Evolutionary conservation across 1,284 basidiomycete genomes (phyloP).

Genomic region (Farysia itapuensis): DNA sequence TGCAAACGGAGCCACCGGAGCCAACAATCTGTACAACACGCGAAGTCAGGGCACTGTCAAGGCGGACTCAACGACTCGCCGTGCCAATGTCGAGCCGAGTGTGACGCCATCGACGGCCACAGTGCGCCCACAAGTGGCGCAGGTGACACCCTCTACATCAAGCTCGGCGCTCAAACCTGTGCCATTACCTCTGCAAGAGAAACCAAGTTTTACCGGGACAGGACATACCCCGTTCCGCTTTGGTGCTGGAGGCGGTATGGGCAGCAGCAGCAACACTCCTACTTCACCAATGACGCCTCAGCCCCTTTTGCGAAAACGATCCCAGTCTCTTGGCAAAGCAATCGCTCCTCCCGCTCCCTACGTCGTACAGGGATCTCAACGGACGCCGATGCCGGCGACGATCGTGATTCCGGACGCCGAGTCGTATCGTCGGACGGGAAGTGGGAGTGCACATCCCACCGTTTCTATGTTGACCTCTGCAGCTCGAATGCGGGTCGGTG

Average conservation of each 20-base stretch:
- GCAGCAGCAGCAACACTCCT: background rate
- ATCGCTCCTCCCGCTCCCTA: background rate
- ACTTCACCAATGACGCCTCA: background rate
- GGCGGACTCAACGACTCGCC: conserved; percentile 7
- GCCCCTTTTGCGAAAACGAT: background rate
- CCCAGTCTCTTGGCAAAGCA: conserved; percentile 1
- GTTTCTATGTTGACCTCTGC: background rate
- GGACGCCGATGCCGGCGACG: background rate
- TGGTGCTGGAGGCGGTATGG: conserved; percentile 38
- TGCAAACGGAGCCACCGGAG: conserved; percentile 2
- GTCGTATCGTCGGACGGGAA: background rate
- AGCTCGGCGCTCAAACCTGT: conserved; percentile 7
- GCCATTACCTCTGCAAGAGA: conserved; percentile 10
- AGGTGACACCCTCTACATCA: background rate
- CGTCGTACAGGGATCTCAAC: background rate
- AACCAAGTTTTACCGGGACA: conserved; percentile 44
- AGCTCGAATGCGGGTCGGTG: background rate
- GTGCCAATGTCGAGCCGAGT: conserved; percentile 3
- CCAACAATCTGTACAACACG: conserved; percentile 5
- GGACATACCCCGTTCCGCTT: conserved; percentile 55
- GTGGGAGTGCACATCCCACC: background rate
- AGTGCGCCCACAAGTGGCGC: background rate
- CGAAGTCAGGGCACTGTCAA: conserved; percentile 1
- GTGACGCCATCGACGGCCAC: conserved; percentile 5
- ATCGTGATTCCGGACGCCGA: background rate